A percentile compares a stretch with the other conserved stretches of the same genome.
Evolutionary conservation across 2,329 filamentous ascomycete genomes (phyloP).

Genomic region (Ophiostoma triangulosporum): DNA sequence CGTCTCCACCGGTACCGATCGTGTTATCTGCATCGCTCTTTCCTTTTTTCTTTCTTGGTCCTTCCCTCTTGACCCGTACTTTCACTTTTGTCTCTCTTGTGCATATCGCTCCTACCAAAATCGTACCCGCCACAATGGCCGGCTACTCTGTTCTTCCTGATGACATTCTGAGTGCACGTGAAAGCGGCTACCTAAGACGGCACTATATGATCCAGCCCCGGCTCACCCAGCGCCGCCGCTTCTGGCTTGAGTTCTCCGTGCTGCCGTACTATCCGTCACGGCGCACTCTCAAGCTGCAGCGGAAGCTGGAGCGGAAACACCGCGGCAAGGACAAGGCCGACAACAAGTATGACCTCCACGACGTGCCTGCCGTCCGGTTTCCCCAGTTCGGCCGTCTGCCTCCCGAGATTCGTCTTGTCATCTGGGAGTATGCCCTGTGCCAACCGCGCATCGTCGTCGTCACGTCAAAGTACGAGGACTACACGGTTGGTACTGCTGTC

Average conservation of each 20-base stretch:
- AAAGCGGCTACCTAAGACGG: not conserved
- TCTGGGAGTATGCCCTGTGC: conserved; percentile 28
- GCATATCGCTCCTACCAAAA: not conserved
- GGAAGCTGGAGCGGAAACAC: not conserved
- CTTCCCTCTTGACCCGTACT: not conserved
- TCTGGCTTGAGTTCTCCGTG: conserved; percentile 34
- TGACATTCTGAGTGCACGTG: not conserved
- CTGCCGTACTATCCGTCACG: conserved; percentile 26
- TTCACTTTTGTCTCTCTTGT: not conserved
- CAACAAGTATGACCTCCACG: not conserved
- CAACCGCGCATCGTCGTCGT: conserved; percentile 31
- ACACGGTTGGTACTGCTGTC: conserved; percentile 15
- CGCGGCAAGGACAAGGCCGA: not conserved
- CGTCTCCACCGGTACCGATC: not conserved
- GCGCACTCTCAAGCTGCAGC: conserved; percentile 9
- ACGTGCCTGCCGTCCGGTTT: conserved; percentile 16
- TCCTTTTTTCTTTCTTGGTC: not conserved
- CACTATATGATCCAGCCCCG: not conserved
- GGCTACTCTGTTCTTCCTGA: not conserved
- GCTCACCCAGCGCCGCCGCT: conserved; percentile 11
- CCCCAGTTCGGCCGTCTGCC: conserved; percentile 28
- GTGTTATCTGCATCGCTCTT: not conserved
- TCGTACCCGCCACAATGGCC: not conserved
- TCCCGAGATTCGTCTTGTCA: conserved; percentile 32
- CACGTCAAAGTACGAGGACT: conserved; percentile 21